Conservation (phyloP, 2,329 filamentous ascomycete genomes). For the Diatrype stigma region DNA sequence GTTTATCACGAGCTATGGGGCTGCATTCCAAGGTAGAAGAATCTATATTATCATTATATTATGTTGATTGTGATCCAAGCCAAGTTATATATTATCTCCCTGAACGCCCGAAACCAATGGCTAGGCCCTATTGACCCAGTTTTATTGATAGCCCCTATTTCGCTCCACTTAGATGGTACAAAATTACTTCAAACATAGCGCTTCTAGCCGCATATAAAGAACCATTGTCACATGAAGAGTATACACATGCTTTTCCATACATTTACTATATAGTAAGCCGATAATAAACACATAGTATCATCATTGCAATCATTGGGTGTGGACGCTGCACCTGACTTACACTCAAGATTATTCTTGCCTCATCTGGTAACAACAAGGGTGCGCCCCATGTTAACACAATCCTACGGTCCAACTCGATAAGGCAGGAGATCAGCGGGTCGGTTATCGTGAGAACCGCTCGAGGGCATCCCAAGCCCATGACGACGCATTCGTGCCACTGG, state of each 20-base stretch:
- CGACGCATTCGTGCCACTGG: too few species aligned
- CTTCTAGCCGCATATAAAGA: background rate
- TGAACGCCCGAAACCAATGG: too few species aligned
- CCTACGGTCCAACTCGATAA: too few species aligned
- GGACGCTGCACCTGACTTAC: background rate
- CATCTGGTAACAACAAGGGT: background rate
- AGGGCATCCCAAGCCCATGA: too few species aligned
- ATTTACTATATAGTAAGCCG: background rate
- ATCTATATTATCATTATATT: too few species aligned
- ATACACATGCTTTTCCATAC: background rate
- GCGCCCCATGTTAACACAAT: too few species aligned
- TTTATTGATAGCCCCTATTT: background rate
- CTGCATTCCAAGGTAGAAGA: background rate
- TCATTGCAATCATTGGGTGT: background rate
- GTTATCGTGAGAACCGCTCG: too few species aligned
- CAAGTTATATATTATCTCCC: too few species aligned
- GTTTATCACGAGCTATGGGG: too few species aligned
- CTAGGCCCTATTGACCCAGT: too few species aligned
- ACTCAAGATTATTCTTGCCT: background rate
- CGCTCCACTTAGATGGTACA: background rate
- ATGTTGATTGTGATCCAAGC: too few species aligned
- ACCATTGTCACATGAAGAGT: background rate
- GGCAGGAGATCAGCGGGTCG: too few species aligned
- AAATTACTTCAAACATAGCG: background rate
- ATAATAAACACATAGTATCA: background rate